These are phyloP conservation scores for Boletus rubescentipes DNA, from an alignment of 768 basidiomycete species.

Conservation along the genomic window DNA sequence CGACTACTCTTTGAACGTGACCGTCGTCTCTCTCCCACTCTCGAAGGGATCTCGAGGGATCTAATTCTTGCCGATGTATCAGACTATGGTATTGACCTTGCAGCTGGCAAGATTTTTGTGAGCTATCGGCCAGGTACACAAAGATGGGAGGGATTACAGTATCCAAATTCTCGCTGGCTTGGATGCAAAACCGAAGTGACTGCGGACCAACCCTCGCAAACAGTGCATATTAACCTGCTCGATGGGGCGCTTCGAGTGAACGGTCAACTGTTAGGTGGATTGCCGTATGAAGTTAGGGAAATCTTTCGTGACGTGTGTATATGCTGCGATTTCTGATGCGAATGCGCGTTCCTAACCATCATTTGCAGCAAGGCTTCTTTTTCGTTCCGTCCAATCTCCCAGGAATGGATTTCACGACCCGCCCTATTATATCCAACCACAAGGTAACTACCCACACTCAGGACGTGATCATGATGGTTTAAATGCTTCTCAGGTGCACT, in stretches of 20 bases:
- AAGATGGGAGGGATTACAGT: constrained; percentile 6
- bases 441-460: neutral
- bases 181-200: neutral
- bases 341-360: too few species aligned
- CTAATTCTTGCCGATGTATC: neutral
- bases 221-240: constrained; percentile 11
- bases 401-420: too few species aligned
- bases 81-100: constrained; percentile 13
- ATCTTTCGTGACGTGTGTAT: neutral
- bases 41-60: constrained; percentile 12
- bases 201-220: neutral
- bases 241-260: constrained; percentile 19
- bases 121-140: constrained; percentile 4
- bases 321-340: neutral
- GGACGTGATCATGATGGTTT: neutral
- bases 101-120: constrained; percentile 5
- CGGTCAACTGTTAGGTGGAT: constrained; percentile 10
- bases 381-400: neutral
- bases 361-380: neutral
- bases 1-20: constrained; percentile 19
- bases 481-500: constrained; percentile 12
- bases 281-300: constrained; percentile 7
- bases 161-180: constrained; percentile 16
- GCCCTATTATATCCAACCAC: neutral
- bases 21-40: constrained; percentile 17